Evolutionary conservation across 106 monocot species (phyloP).

Genomic region (Dioscorea dumetorum): DNA sequence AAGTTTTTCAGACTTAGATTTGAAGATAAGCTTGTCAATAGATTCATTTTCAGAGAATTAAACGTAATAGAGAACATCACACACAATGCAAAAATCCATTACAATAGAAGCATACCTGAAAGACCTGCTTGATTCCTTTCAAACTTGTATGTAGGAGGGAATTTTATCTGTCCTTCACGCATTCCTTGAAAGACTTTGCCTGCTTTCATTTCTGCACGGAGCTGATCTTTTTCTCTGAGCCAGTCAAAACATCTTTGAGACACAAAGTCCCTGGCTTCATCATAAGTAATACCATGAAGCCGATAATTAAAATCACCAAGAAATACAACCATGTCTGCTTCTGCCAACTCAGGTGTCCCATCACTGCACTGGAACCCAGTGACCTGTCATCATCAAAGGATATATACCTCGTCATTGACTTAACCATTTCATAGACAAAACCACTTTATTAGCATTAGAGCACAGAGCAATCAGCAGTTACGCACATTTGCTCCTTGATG

Average conservation of each 20-base stretch:
- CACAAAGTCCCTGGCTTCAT: conserved; percentile 62
- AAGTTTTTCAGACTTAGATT: no score
- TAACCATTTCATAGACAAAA: no score
- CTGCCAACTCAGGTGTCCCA: conserved; percentile 50
- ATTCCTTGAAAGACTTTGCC: conserved; percentile 82
- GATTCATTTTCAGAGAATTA: no score
- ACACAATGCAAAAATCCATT: not conserved
- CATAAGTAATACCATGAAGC: conserved; percentile 48
- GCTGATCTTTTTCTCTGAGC: conserved; percentile 62
- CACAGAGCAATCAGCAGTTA: not conserved
- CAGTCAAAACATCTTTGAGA: conserved; percentile 68
- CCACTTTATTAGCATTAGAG: no score
- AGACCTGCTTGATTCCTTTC: conserved; percentile 52
- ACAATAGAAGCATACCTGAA: conserved; percentile 28
- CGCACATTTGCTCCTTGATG: conserved; percentile 38
- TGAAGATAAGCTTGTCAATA: no score
- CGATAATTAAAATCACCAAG: conserved; percentile 72
- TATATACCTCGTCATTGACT: no score
- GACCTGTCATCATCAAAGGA: conserved; percentile 7
- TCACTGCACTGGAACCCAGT: conserved; percentile 23
- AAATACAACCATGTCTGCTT: conserved; percentile 69
- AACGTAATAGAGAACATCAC: not conserved
- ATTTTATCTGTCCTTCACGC: conserved; percentile 61
- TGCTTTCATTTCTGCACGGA: conserved; percentile 62
- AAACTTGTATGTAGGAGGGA: conserved; percentile 81